phyloP scores from a whole-genome alignment of 371 early-diverging fungal species.

The Synchytrium microbalum region DNA sequence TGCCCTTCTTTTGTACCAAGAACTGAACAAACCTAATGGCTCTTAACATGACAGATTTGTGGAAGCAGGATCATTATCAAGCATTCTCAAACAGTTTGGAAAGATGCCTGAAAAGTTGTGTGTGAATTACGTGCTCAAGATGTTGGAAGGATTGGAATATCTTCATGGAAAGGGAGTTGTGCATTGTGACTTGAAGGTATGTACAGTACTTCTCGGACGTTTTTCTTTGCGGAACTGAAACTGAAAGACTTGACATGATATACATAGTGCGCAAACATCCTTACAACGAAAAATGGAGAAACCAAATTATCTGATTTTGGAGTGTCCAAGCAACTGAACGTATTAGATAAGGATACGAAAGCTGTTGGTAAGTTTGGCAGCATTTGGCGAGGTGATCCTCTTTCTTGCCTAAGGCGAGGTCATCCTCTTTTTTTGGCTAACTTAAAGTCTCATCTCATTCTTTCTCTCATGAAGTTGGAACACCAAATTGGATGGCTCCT shows the following conservation, averaged over 20 bases:
- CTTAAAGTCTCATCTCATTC: too few relatives aligned
- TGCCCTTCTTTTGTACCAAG: slow-evolving; percentile 2
- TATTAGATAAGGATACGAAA: slow-evolving; percentile 19
- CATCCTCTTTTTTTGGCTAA: too few relatives aligned
- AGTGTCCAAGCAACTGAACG: slow-evolving; percentile 76
- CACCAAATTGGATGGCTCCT: slow-evolving; percentile 35
- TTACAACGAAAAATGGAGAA: slow-evolving; percentile 61
- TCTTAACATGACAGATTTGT: slow-evolving; percentile 15
- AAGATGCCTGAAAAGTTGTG: slow-evolving; percentile 20
- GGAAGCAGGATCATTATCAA: slow-evolving; percentile 20
- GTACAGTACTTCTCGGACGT: not conserved
- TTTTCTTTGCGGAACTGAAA: not conserved
- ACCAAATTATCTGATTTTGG: slow-evolving; percentile 99
- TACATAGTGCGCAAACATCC: slow-evolving; percentile 29
- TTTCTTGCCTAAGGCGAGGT: too few relatives aligned
- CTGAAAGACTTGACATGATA: not conserved
- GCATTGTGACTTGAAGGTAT: slow-evolving; percentile 27
- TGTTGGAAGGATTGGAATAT: slow-evolving; percentile 28
- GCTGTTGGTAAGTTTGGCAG: slow-evolving; percentile 14
- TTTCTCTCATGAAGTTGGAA: slow-evolving; percentile 14
- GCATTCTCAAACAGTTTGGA: slow-evolving; percentile 21
- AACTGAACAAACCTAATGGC: not conserved
- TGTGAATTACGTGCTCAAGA: slow-evolving; percentile 20
- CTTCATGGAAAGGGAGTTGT: slow-evolving; percentile 28
- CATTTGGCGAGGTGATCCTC: too few relatives aligned